A percentile compares a stretch with the other conserved stretches of the same genome.
Evolutionary conservation across 2,329 filamentous ascomycete species (phyloP).

Genomic region (Orbilia ellipsospora): DNA sequence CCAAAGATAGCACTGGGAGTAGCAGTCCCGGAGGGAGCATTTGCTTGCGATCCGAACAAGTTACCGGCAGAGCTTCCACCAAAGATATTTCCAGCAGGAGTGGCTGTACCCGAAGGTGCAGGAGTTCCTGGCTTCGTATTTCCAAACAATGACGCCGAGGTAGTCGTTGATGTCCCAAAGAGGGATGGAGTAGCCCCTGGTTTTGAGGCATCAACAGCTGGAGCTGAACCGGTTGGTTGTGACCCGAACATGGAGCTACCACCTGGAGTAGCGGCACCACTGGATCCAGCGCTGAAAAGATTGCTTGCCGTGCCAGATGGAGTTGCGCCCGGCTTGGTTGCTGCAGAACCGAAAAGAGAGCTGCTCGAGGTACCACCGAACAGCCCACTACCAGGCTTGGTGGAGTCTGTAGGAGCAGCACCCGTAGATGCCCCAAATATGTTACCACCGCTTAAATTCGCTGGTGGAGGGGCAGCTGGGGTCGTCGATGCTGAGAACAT

Average conservation of each 20-base stretch:
- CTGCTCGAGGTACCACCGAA: constrained; percentile 31
- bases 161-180: constrained; percentile 18
- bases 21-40: constrained; percentile 54
- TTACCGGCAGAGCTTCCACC: constrained; percentile 7
- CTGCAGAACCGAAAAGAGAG: constrained; percentile 28
- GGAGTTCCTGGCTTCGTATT: constrained; percentile 25
- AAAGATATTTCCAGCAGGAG: constrained; percentile 31
- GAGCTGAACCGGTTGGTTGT: constrained; percentile 12
- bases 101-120: constrained; percentile 35
- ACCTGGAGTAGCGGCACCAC: constrained; percentile 25
- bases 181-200: constrained; percentile 13
- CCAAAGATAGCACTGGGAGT: constrained; percentile 57
- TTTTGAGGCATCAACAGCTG: constrained; percentile 30
- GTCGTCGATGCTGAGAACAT: constrained; percentile 42
- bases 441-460: constrained; percentile 25
- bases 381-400: constrained; percentile 16
- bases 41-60: constrained; percentile 34
- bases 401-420: constrained; percentile 36
- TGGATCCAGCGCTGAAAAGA: constrained; percentile 35
- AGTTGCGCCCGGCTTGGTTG: constrained; percentile 8
- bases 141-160: constrained; percentile 8
- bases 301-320: constrained; percentile 19
- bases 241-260: constrained; percentile 33
- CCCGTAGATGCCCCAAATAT: constrained; percentile 46
- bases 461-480: constrained; percentile 38